Evolutionary conservation across 176 grass and related monocot genomes (phyloP), one percentile per base, ranked within the genome.

Genomic region (Carex cristatella): DNA sequence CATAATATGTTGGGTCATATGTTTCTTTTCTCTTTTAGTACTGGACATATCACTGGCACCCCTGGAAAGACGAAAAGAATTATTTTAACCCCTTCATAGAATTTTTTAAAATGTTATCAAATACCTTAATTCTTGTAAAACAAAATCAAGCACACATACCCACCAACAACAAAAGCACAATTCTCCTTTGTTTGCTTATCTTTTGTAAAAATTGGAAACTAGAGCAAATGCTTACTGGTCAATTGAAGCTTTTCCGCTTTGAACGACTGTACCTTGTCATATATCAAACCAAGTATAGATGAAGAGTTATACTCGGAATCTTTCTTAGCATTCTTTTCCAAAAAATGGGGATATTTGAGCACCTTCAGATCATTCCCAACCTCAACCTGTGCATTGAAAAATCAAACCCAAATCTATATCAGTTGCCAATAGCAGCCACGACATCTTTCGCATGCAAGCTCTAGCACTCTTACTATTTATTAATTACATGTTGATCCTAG

Each of bases 261-360:
- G 35, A 85, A 84, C 10, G 18, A 86, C 19, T 13, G 71, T 37
- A 65, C 76, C 82, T 85, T 88, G 85, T 94, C 88, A 81, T 88
- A 92, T 8, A 97, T 76, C 73, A 84, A 79, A 5, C 90, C 94
- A 32, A 94, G 81, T 55, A 97, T 87, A 18, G 91, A 94, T 49
- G 63, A 68, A 1, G 91, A 97, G 18, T 78, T 71, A 80, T 92
- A 92, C n/a, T 23, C 19, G 12, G 1, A 31, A 40, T 40, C 66
- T 42, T 42, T 35, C 32, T 11, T 0, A 18, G 10, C 30, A 4
- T 1, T 51, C 70, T 75, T 85, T 66, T 80, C 90, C 94, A 97
- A 89, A 80, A 87, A 97, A 87, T 94, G 91, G 1, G 94, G 94
- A 86, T 94, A 97, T 18, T 59, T 57, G 57, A 81, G 68, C 37